Evolutionary conservation across 495 filamentous ascomycete species (phyloP), one percentile per base, ranked within the genome.

Genomic region (Pyrenula massariospora): DNA sequence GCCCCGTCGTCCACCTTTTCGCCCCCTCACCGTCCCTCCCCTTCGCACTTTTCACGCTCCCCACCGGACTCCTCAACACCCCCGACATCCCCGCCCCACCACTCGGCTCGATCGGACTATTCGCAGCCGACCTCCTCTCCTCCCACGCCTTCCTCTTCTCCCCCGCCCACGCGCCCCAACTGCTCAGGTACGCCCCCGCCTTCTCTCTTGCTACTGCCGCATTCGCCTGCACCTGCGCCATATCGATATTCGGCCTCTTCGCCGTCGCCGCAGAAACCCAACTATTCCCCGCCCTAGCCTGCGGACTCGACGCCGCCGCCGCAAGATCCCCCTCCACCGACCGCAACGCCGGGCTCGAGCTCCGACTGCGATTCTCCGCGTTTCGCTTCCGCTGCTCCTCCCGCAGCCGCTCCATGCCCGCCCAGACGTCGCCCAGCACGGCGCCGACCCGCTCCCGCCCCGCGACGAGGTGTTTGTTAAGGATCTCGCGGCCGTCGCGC

Each of bases 81-180:
- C 15, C 15, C 31, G 31, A 15, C 31, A 15, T 42, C 15, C 31
- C 31, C 5, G 5, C 15, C 31, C 31, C 31, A 42, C 8, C 15
- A 5, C 8, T 8, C 31, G 69, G 56, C n/a, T n/a, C n/a, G n/a
- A n/a, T n/a, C n/a, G n/a, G n/a, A n/a, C n/a, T n/a, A n/a, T n/a
- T n/a, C 2, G 73, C 61, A 22, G 68, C 51, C 12, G 59, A 61
- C 56, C 68, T 70, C 55, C 70, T 72, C 23, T 77, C 70, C 54
- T 75, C 74, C 78, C 75, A 79, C 52, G 74, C 74, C 63, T 86
- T 89, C 52, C 86, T 76, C 71, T 94, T 95, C 70, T 98, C 91
- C 24, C 82, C 84, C 3, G 92, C 92, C 93, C 93, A 98, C 1
- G 82, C 72, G n/a, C 91, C 85, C 94, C 94, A 97, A 23, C 89